Base-by-base conservation (phyloP, 805 yeast species). In the Candida nemodendra region DNA sequence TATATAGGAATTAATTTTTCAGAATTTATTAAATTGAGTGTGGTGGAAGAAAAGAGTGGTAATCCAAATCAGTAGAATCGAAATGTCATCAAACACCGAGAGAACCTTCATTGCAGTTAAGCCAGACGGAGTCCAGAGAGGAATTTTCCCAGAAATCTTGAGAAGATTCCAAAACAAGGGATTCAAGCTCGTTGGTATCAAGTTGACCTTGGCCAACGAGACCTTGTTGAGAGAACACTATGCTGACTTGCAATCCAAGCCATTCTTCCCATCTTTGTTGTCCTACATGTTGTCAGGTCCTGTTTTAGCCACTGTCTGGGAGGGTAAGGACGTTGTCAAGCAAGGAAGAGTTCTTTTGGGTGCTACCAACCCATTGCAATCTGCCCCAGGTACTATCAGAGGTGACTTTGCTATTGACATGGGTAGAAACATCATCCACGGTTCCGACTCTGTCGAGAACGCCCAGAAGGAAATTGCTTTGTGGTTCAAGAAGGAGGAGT, bases 51-150 rank as follows among this genome's bases (percentile, higher is more conserved):
- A n/a, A n/a, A n/a, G n/a, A n/a, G n/a, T n/a, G n/a, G n/a, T n/a
- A n/a, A n/a, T 37, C 37, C 33, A 18, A 32, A 30, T 34, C 40
- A n/a, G n/a, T n/a, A n/a, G n/a, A n/a, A 13, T 7, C 4, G 56
- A 44, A 53, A 76, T 75, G 81, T 74, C 81, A 44, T 37, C 41
- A 32, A 66, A 68, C 72, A 64, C 69, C 71, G 95, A 85, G 73
- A 84, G 95, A 84, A 85, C 95, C 64, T 85, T 85, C 66, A 85
- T 85, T 74, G 95, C 95, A 54, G 81, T 85, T 64, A 85, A 85
- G 81, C 99, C 99, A 73, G 99, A 93, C 73, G 99, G 98, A 74
- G 98, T 93, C 79, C 98, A 93, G 79, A 88, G 99, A 76, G 98
- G 98, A 50, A 78, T 93, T 67, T 77, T 91, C 73, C 72, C 95